A percentile compares a stretch with the other conserved stretches of the same genome.
Evolutionary conservation across 768 basidiomycete genomes (phyloP).

Genomic region (Hemileccinum rubropunctum): DNA sequence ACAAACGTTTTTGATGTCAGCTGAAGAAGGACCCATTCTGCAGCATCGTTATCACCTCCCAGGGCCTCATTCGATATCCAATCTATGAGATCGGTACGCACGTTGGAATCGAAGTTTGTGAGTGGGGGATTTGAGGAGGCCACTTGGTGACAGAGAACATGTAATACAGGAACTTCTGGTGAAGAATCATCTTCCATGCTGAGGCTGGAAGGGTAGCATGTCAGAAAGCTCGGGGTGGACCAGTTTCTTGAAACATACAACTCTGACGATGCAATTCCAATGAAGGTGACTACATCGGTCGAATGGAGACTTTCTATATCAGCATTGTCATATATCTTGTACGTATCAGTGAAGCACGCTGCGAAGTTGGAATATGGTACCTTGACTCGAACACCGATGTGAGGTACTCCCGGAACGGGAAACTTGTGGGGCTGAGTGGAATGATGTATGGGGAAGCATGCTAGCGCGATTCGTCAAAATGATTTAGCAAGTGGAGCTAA

Average conservation of each 20-base stretch:
- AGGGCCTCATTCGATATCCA: slow-evolving; percentile 76
- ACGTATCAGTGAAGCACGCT: slow-evolving; percentile 1
- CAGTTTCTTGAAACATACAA: slow-evolving; percentile 43
- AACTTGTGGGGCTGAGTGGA: slow-evolving; percentile 56
- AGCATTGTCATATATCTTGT: slow-evolving; percentile 58
- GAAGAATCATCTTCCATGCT: slow-evolving; percentile 38
- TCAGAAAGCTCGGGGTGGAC: slow-evolving; percentile 3
- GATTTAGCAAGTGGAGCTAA: background rate
- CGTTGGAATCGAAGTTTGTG: slow-evolving; percentile 9
- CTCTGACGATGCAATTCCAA: slow-evolving; percentile 71
- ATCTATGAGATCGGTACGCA: slow-evolving; percentile 54
- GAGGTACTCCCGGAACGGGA: slow-evolving; percentile 49
- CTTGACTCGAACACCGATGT: slow-evolving; percentile 75
- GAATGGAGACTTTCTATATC: slow-evolving; percentile 47
- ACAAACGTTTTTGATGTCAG: slow-evolving; percentile 63
- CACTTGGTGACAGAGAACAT: slow-evolving; percentile 52
- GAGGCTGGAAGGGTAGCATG: slow-evolving; percentile 30
- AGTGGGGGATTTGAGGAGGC: background rate
- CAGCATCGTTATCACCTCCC: slow-evolving; percentile 63
- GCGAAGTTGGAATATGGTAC: slow-evolving; percentile 30
- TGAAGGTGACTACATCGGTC: slow-evolving; percentile 64
- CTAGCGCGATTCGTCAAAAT: slow-evolving; percentile 11
- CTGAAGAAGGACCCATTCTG: slow-evolving; percentile 72
- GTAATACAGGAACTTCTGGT: slow-evolving; percentile 57
- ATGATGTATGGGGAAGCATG: slow-evolving; percentile 24